Evolutionary conservation across 2,329 filamentous ascomycete species (phyloP).

Genomic region (Taxawa tesnikishii): DNA sequence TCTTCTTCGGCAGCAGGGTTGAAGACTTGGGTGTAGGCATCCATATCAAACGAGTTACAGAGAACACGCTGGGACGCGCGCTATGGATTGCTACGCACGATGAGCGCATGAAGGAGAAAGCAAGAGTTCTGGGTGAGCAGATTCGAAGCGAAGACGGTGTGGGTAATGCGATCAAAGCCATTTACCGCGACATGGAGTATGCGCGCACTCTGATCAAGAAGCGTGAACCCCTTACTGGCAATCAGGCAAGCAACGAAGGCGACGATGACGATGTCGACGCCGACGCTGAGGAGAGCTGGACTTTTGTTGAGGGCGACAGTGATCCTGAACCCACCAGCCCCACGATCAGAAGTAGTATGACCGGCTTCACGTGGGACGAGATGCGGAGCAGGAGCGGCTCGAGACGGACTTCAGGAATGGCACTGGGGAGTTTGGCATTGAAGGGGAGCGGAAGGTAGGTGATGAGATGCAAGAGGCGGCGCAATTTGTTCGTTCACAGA

Average conservation of each 20-base stretch:
- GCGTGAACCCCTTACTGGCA: constrained; percentile 8
- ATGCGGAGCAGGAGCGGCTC: not conserved
- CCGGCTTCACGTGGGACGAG: not conserved
- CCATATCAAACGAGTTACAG: constrained; percentile 77
- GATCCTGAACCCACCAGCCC: constrained; percentile 19
- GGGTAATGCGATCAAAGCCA: constrained; percentile 76
- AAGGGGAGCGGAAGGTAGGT: too few species aligned
- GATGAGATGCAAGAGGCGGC: too few species aligned
- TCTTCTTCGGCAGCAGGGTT: constrained; percentile 82
- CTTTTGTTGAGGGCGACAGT: constrained; percentile 60
- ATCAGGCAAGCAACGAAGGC: constrained; percentile 6
- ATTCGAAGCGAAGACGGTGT: constrained; percentile 86
- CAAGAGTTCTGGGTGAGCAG: constrained; percentile 66
- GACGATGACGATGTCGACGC: constrained; percentile 18
- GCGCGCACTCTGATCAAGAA: constrained; percentile 72
- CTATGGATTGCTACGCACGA: constrained; percentile 87
- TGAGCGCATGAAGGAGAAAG: constrained; percentile 83
- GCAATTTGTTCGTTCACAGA: too few species aligned
- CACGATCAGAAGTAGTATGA: not conserved
- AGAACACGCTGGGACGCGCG: constrained; percentile 71
- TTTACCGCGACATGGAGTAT: constrained; percentile 93
- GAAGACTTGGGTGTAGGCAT: constrained; percentile 91
- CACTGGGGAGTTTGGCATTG: not conserved
- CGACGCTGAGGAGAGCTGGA: constrained; percentile 49
- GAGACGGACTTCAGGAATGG: not conserved